Percentiles rank a stretch among this genome's conserved stretches.
phyloP scores from a whole-genome alignment of 192 early-diverging fungal genomes.

The Linnemannia schmuckeri region DNA sequence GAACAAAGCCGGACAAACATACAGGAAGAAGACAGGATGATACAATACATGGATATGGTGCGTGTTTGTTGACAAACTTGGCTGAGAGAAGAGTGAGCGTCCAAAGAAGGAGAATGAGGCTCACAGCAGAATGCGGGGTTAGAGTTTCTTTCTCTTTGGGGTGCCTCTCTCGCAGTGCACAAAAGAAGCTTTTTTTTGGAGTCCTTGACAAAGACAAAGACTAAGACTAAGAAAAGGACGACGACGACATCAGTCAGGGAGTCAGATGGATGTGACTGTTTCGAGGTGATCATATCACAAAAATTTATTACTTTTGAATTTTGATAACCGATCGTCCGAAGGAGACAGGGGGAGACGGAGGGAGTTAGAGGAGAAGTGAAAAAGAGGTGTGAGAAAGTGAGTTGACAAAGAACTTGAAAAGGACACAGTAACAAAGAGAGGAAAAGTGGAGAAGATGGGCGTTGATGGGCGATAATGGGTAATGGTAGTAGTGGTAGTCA shows the following conservation, averaged over 20 bases:
- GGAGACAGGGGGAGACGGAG: neutral
- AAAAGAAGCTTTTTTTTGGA: neutral
- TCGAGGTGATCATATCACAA: neutral
- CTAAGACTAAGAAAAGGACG: neutral
- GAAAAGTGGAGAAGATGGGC: neutral
- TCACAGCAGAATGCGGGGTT: conserved; percentile 49
- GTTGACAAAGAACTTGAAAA: neutral
- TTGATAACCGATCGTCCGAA: conserved; percentile 7
- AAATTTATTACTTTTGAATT: neutral
- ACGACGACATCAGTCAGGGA: neutral
- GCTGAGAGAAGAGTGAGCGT: neutral
- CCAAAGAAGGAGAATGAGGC: conserved; percentile 15
- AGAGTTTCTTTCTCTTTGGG: conserved; percentile 31
- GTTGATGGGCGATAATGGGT: neutral
- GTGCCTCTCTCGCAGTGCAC: neutral
- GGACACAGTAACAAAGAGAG: neutral
- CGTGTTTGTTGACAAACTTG: neutral
- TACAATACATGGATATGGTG: neutral
- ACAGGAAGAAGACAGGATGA: too few species aligned
- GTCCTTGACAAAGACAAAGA: neutral
- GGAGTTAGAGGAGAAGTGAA: neutral
- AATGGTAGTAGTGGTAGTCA: neutral
- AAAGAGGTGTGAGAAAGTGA: neutral
- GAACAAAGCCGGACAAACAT: too few species aligned
- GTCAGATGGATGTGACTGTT: conserved; percentile 6